Base-by-base conservation (phyloP, 306 rosid genomes). In the Canavalia ensiformis region DNA sequence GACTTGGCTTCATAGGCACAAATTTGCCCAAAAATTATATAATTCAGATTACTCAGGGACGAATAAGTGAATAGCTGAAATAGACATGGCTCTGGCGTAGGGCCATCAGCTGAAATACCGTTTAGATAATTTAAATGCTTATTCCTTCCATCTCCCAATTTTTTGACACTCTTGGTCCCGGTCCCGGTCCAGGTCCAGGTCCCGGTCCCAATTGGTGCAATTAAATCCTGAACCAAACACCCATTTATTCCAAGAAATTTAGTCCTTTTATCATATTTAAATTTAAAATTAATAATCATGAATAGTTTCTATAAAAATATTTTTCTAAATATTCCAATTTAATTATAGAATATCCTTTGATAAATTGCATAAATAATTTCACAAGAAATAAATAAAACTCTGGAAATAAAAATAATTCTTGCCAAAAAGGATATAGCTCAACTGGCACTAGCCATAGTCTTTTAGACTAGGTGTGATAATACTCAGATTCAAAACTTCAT, bases 11-110 rank as follows among this genome's bases (percentile, higher is more conserved):
- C 49, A 44, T n/a, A 45, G 8, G n/a, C 34, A 39, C 44, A 77
- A 37, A 65, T 52, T 51, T 76, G n/a, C 47, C 47, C 69, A 63
- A 30, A 63, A 62, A 62, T 18, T 12, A 63, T 13, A 35, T 8
- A 11, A 33, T 39, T 39, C 49, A 39, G 47, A 37, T 64, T 64
- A 64, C n/a, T 65, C 39, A 65, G 31, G 49, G 37, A 64, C 31
- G 25, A 12, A 34, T 34, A 49, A 65, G 18, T n/a, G 50, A 65
- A 65, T 39, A 37, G n/a, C 70, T n/a, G 33, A 18, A 64, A 37
- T 30, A 5, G 8, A 63, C 12, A 13, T 13, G 10, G 70, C 30
- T 64, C 6, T 0, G 67, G 49, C 5, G 29, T 12, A 64, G 45
- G 45, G 6, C 12, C 31, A n/a, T 37, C 47, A 64, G 12, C 29